These are phyloP conservation scores for Lasiosphaeriaceae sp. DNA, from an alignment of 495 filamentous ascomycete species.

Conservation along the genomic window DNA sequence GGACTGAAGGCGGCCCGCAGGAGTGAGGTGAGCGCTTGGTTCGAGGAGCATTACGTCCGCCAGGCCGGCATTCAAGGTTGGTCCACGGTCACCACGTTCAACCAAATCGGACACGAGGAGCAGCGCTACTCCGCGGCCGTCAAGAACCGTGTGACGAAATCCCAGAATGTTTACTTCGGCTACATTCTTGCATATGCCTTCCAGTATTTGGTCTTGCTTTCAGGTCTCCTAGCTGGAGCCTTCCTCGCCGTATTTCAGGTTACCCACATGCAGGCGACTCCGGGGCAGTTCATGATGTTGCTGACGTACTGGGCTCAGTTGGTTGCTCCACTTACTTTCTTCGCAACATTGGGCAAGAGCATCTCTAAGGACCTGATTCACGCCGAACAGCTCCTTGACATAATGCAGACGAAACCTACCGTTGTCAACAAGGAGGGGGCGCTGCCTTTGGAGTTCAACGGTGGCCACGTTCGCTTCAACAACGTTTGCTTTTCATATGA, in stretches of 20 bases:
- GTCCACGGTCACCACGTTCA: conserved; percentile 70
- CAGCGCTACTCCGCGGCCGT: conserved; percentile 53
- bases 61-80: conserved; percentile 64
- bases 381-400: conserved; percentile 66
- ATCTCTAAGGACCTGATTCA: conserved; percentile 63
- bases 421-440: conserved; percentile 56
- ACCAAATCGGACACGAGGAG: conserved; percentile 63
- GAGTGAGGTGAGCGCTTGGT: conserved; percentile 36
- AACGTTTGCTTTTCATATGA: conserved; percentile 70
- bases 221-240: conserved; percentile 59
- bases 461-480: conserved; percentile 62
- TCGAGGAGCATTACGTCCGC: conserved; percentile 57
- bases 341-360: conserved; percentile 56
- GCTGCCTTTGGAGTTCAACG: conserved; percentile 49
- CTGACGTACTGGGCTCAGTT: conserved; percentile 68
- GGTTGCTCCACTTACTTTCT: conserved; percentile 57
- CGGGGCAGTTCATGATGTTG: conserved; percentile 69
- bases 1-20: conserved; percentile 32
- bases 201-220: conserved; percentile 57
- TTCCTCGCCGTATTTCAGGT: conserved; percentile 69
- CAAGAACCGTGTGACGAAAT: conserved; percentile 37
- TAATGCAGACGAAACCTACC: conserved; percentile 64
- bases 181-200: conserved; percentile 45
- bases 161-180: conserved; percentile 36
- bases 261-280: conserved; percentile 46